Evolutionary conservation across 164 flowering plant genomes (phyloP).

Genomic region (Stephania yunnanensis): DNA sequence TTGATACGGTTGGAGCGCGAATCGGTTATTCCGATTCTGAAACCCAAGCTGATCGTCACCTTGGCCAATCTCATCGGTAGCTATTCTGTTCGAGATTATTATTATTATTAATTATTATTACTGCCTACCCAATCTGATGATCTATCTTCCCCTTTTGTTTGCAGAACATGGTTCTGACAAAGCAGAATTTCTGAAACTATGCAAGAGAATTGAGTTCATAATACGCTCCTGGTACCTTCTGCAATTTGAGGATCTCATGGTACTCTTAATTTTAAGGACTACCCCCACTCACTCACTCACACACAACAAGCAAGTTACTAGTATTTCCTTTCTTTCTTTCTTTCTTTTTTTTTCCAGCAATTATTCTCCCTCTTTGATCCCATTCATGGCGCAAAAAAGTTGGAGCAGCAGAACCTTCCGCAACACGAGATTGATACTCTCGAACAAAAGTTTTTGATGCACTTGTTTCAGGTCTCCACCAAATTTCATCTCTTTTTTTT

Average conservation of each 20-base stretch:
- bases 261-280: slow-evolving; percentile 11
- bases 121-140: too few relatives aligned
- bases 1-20: slow-evolving; percentile 68
- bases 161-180: slow-evolving; percentile 65
- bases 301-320: too few relatives aligned
- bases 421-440: slow-evolving; percentile 62
- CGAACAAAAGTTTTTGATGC: slow-evolving; percentile 77
- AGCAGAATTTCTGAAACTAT: slow-evolving; percentile 80
- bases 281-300: too few relatives aligned
- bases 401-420: slow-evolving; percentile 76
- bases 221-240: slow-evolving; percentile 90
- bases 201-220: slow-evolving; percentile 87
- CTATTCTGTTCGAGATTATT: not conserved
- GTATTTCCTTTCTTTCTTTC: too few relatives aligned
- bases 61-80: slow-evolving; percentile 84
- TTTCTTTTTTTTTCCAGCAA: slow-evolving; percentile 50
- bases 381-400: slow-evolving; percentile 61
- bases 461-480: slow-evolving; percentile 59
- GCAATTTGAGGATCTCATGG: slow-evolving; percentile 97
- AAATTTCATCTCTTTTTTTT: too few relatives aligned
- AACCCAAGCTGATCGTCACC: slow-evolving; percentile 68
- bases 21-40: slow-evolving; percentile 65
- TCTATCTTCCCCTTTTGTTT: not conserved
- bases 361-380: slow-evolving; percentile 87
- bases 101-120: too few relatives aligned